Conservation (phyloP, 108 stramenopile genomes). For the Bacterosira constricta region DNA sequence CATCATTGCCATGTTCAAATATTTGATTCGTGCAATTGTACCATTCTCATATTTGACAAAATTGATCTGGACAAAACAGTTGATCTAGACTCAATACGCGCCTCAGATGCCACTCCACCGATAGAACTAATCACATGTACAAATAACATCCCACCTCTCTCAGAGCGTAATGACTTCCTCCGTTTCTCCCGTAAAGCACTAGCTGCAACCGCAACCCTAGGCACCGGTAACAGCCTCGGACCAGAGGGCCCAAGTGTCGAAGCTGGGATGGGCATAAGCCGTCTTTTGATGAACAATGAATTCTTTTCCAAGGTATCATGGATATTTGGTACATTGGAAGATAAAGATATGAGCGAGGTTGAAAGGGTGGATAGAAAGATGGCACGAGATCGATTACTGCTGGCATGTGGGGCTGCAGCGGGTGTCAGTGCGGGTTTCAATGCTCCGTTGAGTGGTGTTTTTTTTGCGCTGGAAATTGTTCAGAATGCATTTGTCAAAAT, state of each 20-base stretch:
- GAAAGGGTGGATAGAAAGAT: conserved; percentile 39
- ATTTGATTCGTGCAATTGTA: background rate
- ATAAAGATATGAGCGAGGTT: conserved; percentile 30
- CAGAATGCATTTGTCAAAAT: conserved; percentile 58
- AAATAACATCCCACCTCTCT: conserved; percentile 34
- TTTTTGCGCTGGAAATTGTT: conserved; percentile 91
- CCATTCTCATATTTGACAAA: too few relatives aligned
- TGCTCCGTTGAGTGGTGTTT: conserved; percentile 92
- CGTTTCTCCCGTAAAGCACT: conserved; percentile 69
- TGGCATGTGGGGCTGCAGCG: conserved; percentile 89
- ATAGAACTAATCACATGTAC: conserved; percentile 22
- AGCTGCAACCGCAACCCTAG: conserved; percentile 85
- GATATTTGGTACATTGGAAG: conserved; percentile 48
- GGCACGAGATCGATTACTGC: conserved; percentile 64
- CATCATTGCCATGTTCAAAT: too few relatives aligned
- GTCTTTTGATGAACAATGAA: conserved; percentile 54
- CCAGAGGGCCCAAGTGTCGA: conserved; percentile 93
- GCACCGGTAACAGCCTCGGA: conserved; percentile 87
- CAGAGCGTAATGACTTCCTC: conserved; percentile 45
- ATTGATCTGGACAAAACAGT: too few relatives aligned
- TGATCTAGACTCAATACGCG: conserved; percentile 54
- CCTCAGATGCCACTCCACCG: conserved; percentile 39
- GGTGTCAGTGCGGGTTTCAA: conserved; percentile 94
- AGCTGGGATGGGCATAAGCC: conserved; percentile 71
- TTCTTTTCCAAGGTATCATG: conserved; percentile 20